A percentile compares a stretch with the other conserved stretches of the same genome.
Conservation (phyloP, 2,329 filamentous ascomycete species). For the Talaromyces islandicus region DNA sequence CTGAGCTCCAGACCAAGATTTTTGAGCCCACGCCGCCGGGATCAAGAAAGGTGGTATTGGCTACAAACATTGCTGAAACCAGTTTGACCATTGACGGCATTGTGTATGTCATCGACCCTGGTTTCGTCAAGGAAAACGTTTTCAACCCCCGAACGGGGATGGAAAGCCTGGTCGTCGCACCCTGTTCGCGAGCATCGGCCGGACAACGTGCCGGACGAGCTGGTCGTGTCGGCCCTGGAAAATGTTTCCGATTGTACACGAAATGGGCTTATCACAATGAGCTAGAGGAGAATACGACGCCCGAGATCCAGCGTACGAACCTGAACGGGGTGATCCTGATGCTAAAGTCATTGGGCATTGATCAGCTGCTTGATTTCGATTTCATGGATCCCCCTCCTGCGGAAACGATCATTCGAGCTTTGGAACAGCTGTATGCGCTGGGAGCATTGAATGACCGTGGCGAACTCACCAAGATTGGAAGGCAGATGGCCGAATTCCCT, state of each 20-base stretch:
- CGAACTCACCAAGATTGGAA: conserved; percentile 80
- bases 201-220: conserved; percentile 91
- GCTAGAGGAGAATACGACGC: conserved; percentile 83
- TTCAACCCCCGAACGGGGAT: conserved; percentile 90
- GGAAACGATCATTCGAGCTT: conserved; percentile 77
- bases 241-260: conserved; percentile 89
- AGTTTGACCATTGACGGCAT: conserved; percentile 94
- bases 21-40: conserved; percentile 87
- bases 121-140: conserved; percentile 91
- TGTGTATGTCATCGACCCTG: conserved; percentile 90
- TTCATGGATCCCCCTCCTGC: conserved; percentile 92
- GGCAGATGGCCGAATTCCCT: conserved; percentile 93
- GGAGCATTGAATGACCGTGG: conserved; percentile 85
- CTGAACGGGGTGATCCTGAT: conserved; percentile 77
- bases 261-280: conserved; percentile 94
- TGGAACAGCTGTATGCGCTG: conserved; percentile 87
- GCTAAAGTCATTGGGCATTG: conserved; percentile 84
- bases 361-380: conserved; percentile 87
- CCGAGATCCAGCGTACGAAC: conserved; percentile 88
- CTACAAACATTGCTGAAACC: conserved; percentile 96
- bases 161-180: conserved; percentile 84
- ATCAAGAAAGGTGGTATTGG: conserved; percentile 83
- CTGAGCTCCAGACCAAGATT: conserved; percentile 85
- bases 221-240: conserved; percentile 84
- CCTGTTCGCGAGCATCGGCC: conserved; percentile 84